These are phyloP conservation scores for Trametes coccinea DNA, from an alignment of 768 basidiomycete genomes.

Conservation along the genomic window DNA sequence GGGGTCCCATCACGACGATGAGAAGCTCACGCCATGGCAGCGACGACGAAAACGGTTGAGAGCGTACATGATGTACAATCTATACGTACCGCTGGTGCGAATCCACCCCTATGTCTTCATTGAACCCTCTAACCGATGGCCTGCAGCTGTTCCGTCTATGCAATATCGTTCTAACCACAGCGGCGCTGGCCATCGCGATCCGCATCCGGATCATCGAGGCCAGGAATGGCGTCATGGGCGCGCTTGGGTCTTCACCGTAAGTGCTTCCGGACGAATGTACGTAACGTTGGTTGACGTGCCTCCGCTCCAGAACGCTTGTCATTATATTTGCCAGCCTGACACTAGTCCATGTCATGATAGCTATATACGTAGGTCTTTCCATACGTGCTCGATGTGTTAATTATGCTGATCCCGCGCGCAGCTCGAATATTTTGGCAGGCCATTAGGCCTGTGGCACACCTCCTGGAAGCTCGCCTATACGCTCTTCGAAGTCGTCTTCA, in stretches of 20 bases:
- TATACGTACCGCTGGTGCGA: slow-evolving; percentile 77
- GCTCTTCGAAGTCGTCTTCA: slow-evolving; percentile 84
- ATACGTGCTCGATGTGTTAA: slow-evolving; percentile 10
- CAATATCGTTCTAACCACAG: slow-evolving; percentile 80
- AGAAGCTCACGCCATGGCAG: slow-evolving; percentile 31
- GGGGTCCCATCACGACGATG: slow-evolving; percentile 21
- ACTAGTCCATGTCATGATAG: slow-evolving; percentile 79
- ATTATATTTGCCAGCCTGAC: slow-evolving; percentile 86
- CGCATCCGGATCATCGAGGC: slow-evolving; percentile 65
- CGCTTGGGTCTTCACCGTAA: slow-evolving; percentile 81
- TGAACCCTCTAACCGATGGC: slow-evolving; percentile 15
- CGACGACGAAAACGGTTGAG: slow-evolving; percentile 52
- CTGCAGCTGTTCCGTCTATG: slow-evolving; percentile 77
- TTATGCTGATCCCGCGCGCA: slow-evolving; percentile 36
- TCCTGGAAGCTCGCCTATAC: slow-evolving; percentile 86
- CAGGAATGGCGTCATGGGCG: slow-evolving; percentile 55
- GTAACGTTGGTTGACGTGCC: neutral
- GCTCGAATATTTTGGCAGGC: slow-evolving; percentile 92
- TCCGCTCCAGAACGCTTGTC: slow-evolving; percentile 60
- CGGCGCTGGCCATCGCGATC: slow-evolving; percentile 78
- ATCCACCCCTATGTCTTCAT: neutral
- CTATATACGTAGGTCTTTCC: slow-evolving; percentile 69
- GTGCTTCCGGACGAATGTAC: slow-evolving; percentile 30
- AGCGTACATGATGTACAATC: slow-evolving; percentile 68
- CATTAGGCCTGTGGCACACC: slow-evolving; percentile 89